These are phyloP conservation scores for Spergularia bocconei DNA, from an alignment of 148 eudicot genomes.

Conservation along the genomic window DNA sequence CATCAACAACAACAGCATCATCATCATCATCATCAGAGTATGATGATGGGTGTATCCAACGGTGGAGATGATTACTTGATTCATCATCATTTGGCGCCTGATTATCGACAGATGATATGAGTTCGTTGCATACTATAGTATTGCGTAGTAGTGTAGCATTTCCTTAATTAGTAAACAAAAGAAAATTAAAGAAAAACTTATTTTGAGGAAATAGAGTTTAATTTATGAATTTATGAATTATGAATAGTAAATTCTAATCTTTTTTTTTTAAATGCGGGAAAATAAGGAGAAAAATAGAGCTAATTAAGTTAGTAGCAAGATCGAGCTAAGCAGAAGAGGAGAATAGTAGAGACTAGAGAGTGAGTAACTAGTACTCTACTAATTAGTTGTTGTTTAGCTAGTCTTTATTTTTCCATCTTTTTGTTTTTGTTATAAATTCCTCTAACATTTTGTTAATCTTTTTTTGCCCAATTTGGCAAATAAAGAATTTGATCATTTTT, in stretches of 20 bases:
- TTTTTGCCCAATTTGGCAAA: slow-evolving; percentile 25
- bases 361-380: not conserved
- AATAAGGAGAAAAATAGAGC: slow-evolving; percentile 18
- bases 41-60: slow-evolving; percentile 47
- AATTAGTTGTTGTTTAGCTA: slow-evolving; percentile 3
- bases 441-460: slow-evolving; percentile 19
- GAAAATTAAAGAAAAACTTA: not conserved
- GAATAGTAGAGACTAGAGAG: not conserved
- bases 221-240: not conserved
- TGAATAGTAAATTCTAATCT: slow-evolving; percentile 15
- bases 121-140: not conserved
- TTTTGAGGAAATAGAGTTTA: slow-evolving; percentile 7
- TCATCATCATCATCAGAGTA: slow-evolving; percentile 25
- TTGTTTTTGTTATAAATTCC: not conserved
- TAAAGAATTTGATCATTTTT: slow-evolving; percentile 17
- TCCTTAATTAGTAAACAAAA: slow-evolving; percentile 15
- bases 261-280: not conserved
- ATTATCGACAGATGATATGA: slow-evolving; percentile 66
- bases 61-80: slow-evolving; percentile 67
- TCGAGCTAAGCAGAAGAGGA: not conserved
- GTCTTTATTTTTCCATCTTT: slow-evolving; percentile 18
- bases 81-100: slow-evolving; percentile 57
- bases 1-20: not conserved
- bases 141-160: slow-evolving; percentile 16
- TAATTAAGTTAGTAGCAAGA: not conserved